Evolutionary conservation across 306 rosid genomes (phyloP).

Genomic region (Cucurbita maxima): DNA sequence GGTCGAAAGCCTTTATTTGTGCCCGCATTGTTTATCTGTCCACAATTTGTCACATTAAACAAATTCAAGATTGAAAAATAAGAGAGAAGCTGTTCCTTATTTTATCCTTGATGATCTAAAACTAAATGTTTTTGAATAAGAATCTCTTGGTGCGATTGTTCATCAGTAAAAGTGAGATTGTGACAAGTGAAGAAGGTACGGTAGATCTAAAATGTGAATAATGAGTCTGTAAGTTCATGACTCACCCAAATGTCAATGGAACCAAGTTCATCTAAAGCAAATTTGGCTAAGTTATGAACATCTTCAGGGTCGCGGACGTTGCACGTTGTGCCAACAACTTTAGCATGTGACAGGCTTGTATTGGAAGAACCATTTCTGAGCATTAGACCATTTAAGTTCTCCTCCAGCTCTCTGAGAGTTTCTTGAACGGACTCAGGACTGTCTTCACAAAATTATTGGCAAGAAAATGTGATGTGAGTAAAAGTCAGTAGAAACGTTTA

Average conservation of each 20-base stretch:
- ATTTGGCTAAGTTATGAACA: slow-evolving; percentile 58
- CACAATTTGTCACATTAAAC: not conserved
- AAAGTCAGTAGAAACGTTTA: not conserved
- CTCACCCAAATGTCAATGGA: slow-evolving; percentile 83
- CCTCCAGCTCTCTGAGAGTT: slow-evolving; percentile 74
- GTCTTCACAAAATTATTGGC: slow-evolving; percentile 27
- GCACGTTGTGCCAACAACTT: slow-evolving; percentile 73
- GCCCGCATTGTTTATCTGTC: slow-evolving; percentile 88
- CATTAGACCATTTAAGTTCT: slow-evolving; percentile 49
- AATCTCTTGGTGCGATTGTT: not conserved
- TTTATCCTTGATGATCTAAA: not conserved
- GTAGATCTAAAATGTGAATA: not conserved
- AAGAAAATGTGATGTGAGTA: not conserved
- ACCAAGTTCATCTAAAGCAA: slow-evolving; percentile 54
- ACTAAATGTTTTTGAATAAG: not conserved
- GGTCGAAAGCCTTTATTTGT: slow-evolving; percentile 92
- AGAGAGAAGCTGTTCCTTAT: no score
- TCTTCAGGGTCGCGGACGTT: slow-evolving; percentile 69
- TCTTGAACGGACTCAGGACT: slow-evolving; percentile 62
- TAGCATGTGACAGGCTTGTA: slow-evolving; percentile 44
- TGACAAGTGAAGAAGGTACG: no score
- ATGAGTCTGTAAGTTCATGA: not conserved
- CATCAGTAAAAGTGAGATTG: no score
- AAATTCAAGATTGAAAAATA: not conserved
- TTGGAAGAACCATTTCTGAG: slow-evolving; percentile 36